phyloP scores from a whole-genome alignment of 768 basidiomycete genomes.

The Suillus luteus region DNA sequence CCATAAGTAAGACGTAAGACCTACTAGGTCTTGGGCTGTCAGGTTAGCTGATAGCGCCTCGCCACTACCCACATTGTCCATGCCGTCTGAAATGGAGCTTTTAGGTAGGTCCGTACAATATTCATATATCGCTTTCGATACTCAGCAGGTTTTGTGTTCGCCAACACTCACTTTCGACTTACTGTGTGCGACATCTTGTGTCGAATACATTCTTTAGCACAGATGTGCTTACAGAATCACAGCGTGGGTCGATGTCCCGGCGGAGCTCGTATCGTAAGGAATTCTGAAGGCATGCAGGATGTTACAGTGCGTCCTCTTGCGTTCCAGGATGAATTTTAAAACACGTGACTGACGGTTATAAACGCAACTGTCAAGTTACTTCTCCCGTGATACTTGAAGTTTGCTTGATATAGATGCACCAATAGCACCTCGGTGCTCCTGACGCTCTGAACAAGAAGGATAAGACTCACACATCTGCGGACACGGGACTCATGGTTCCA shows the following conservation, averaged over 20 bases:
- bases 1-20: too few relatives aligned
- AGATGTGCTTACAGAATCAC: background rate
- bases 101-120: background rate
- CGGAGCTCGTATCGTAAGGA: background rate
- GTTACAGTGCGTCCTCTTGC: background rate
- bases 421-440: background rate
- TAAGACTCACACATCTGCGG: background rate
- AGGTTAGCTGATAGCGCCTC: background rate
- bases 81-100: background rate
- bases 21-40: too few relatives aligned
- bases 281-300: background rate
- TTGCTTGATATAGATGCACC: background rate
- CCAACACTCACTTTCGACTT: background rate
- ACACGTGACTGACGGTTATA: background rate
- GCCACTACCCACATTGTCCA: background rate
- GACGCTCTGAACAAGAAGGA: background rate
- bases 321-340: background rate
- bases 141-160: background rate
- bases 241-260: background rate
- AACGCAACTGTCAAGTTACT: background rate
- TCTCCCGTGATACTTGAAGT: background rate
- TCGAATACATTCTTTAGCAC: background rate
- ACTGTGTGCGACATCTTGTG: background rate
- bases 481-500: background rate
- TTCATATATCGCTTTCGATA: background rate